Conservation (phyloP, 176 grass and related monocot species). For the Poa annua region DNA sequence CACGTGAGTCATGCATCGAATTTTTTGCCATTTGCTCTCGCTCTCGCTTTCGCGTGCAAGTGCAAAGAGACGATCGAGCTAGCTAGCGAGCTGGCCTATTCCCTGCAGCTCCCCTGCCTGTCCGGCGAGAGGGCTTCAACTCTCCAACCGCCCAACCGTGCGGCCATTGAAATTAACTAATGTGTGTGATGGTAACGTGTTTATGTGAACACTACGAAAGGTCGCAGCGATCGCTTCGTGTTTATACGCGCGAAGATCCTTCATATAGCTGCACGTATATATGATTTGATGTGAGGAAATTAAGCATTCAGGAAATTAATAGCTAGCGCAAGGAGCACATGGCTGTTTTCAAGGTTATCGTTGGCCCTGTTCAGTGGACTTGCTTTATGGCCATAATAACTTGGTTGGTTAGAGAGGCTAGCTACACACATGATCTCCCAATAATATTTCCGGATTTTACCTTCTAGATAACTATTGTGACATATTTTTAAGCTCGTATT, state of each 20-base stretch:
- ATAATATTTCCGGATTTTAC: no score
- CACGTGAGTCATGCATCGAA: no score
- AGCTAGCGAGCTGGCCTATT: not conserved
- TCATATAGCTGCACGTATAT: no score
- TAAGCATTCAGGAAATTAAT: not conserved
- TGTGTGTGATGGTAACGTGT: not conserved
- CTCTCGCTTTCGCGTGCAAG: slow-evolving; percentile 47
- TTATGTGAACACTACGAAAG: not conserved
- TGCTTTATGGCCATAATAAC: not conserved
- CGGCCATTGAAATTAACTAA: not conserved
- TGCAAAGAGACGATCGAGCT: no score
- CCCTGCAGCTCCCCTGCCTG: not conserved
- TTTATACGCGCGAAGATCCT: not conserved
- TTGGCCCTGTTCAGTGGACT: not conserved
- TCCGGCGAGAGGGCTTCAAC: not conserved
- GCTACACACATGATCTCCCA: not conserved
- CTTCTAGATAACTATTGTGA: not conserved
- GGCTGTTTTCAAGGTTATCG: not conserved
- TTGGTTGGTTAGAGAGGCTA: not conserved
- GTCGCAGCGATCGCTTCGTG: not conserved
- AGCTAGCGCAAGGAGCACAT: slow-evolving; percentile 3
- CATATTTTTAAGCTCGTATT: no score
- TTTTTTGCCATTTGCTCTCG: slow-evolving; percentile 18
- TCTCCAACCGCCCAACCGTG: not conserved
- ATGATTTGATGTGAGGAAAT: not conserved